Evolutionary conservation across 2,329 filamentous ascomycete species (phyloP).

Genomic region (Penicillium crustosum): DNA sequence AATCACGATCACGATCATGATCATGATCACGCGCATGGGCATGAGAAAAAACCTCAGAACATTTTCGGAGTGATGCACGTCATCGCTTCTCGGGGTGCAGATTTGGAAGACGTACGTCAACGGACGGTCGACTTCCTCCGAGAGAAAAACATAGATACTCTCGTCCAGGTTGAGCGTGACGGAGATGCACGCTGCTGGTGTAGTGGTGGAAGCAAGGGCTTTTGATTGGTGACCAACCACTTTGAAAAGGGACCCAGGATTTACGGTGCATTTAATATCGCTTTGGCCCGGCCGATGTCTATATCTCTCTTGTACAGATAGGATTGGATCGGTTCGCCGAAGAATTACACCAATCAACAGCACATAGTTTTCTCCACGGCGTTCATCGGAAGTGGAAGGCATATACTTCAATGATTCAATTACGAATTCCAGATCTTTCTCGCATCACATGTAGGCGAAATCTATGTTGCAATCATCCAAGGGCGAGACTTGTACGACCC

Average conservation of each 20-base stretch:
- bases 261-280: neutral
- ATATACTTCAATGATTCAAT: conserved; percentile 1
- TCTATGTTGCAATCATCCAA: neutral
- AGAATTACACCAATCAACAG: conserved; percentile 3
- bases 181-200: conserved; percentile 69
- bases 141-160: conserved; percentile 72
- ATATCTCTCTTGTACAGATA: conserved; percentile 14
- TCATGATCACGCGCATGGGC: conserved; percentile 30
- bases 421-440: neutral
- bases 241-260: neutral
- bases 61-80: conserved; percentile 86
- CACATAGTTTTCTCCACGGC: conserved; percentile 6
- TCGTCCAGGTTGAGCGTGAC: conserved; percentile 85
- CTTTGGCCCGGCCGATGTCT: neutral
- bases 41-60: conserved; percentile 29
- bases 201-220: conserved; percentile 47
- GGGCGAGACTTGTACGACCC: conserved; percentile 1
- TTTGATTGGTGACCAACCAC: conserved; percentile 9
- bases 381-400: neutral
- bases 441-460: conserved; percentile 8
- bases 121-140: conserved; percentile 71
- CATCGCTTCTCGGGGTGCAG: conserved; percentile 68
- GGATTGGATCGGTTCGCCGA: conserved; percentile 3
- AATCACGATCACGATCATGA: conserved; percentile 26
- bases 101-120: conserved; percentile 79